Base-by-base conservation (phyloP, 2,329 filamentous ascomycete species). In the Chrysosporium queenslandicum region DNA sequence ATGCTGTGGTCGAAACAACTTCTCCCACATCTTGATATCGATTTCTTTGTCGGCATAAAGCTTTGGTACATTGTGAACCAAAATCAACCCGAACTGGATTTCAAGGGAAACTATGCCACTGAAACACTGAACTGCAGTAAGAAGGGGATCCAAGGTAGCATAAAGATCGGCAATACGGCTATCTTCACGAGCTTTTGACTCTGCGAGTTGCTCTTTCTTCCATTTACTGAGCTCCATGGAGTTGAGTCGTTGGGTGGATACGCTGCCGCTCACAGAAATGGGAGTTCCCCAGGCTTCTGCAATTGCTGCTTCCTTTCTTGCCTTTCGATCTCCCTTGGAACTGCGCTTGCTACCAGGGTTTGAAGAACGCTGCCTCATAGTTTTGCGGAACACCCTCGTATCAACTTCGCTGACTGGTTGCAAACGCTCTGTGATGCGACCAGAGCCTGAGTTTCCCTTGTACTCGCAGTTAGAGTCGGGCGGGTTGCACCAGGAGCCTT, bases 41-140 rank as follows among this genome's bases (percentile, higher is more conserved):
- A 65, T 56, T 25, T 53, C 42, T 12, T 45, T 45, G 21, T 57
- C 56, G 23, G 46, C 52, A 49, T 58, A 55, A 27, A 59, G 52
- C 18, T 61, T 58, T 20, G 63, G 61, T n/a, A 63, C 52, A n/a
- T 58, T 49, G 2, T 61, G 59, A 7, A 66, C 53, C 4, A 70
- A 53, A 18, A 69, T 51, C 27, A 71, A 59, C 1, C 70, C 71
- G 27, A 73, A 49, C 48, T 68, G 61, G 0, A 68, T 55, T 52
- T 71, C 67, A 50, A 73, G 56, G 3, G 54, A 59, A 7, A 72
- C 23, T 2, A 53, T 46, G 2, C 69, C 70, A 2, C 63, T 64
- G 43, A 69, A 71, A 20, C 56, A 61, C 53, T 63, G 61, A 11
- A 63, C 64, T 5, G 59, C 61, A 48, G 66, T 60, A n/a, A 73